phyloP scores from a whole-genome alignment of 306 rosid species.

The Dicorynia guianensis region DNA sequence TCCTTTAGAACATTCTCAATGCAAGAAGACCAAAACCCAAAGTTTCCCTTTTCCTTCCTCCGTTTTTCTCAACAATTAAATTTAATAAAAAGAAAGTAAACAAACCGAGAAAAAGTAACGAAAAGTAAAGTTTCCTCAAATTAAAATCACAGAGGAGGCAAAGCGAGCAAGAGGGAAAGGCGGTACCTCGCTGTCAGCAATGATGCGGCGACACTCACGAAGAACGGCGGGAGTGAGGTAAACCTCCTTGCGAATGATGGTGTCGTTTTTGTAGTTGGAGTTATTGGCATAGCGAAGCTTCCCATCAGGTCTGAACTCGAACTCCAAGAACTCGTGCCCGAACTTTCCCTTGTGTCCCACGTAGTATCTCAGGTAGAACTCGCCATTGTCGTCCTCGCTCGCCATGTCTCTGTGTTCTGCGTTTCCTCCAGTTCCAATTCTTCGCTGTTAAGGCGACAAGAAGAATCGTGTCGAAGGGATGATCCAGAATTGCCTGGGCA shows the following conservation, averaged over 20 bases:
- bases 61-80: background rate
- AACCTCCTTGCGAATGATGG: constrained; percentile 97
- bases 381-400: constrained; percentile 67
- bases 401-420: constrained; percentile 42
- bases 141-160: background rate
- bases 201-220: constrained; percentile 92
- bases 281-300: constrained; percentile 97
- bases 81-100: background rate
- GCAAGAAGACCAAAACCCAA: background rate
- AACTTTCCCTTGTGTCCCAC: constrained; percentile 96
- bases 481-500: too few relatives aligned
- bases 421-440: too few relatives aligned
- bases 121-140: background rate
- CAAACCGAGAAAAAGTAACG: background rate
- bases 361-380: constrained; percentile 87
- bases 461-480: too few relatives aligned
- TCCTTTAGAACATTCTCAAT: too few relatives aligned
- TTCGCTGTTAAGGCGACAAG: too few relatives aligned
- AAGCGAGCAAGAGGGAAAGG: background rate
- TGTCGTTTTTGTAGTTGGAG: constrained; percentile 98
- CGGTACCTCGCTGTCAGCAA: constrained; percentile 79
- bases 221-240: constrained; percentile 91
- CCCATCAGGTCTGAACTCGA: constrained; percentile 89
- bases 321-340: constrained; percentile 94
- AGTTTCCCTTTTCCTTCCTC: background rate